phyloP scores from a whole-genome alignment of 1,139 yeast genomes.

The Debaryomyces udenii region DNA sequence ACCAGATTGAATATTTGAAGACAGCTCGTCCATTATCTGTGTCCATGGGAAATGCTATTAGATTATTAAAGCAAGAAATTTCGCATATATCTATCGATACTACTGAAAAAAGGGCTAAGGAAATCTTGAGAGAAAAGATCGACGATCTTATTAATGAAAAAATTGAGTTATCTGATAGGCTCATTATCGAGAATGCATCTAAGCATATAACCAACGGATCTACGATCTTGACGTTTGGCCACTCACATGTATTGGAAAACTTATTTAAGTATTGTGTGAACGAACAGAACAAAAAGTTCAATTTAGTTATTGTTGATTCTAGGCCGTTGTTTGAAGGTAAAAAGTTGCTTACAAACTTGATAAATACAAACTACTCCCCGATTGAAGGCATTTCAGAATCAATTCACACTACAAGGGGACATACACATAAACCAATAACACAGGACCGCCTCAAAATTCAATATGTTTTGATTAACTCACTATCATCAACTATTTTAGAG shows the following conservation, averaged over 20 bases:
- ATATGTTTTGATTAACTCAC: conserved; percentile 77
- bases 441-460: conserved; percentile 40
- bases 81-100: conserved; percentile 74
- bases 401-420: not conserved
- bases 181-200: conserved; percentile 82
- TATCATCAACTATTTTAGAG: conserved; percentile 77
- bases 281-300: conserved; percentile 66
- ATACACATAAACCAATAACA: conserved; percentile 31
- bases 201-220: conserved; percentile 76
- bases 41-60: conserved; percentile 96
- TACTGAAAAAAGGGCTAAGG: conserved; percentile 74
- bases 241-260: conserved; percentile 80
- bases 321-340: conserved; percentile 95
- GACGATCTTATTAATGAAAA: conserved; percentile 84
- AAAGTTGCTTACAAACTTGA: conserved; percentile 63
- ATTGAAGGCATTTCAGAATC: conserved; percentile 42
- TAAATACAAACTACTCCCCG: conserved; percentile 32
- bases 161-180: conserved; percentile 78
- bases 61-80: conserved; percentile 96
- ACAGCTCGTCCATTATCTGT: conserved; percentile 90
- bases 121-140: conserved; percentile 64
- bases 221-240: conserved; percentile 85
- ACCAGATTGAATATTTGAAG: conserved; percentile 90
- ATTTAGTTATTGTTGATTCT: conserved; percentile 89
- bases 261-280: conserved; percentile 70